Evolutionary conservation across 2,329 filamentous ascomycete genomes (phyloP), one percentile per base, ranked within the genome.

Genomic region (Phaeoacremonium minimum): DNA sequence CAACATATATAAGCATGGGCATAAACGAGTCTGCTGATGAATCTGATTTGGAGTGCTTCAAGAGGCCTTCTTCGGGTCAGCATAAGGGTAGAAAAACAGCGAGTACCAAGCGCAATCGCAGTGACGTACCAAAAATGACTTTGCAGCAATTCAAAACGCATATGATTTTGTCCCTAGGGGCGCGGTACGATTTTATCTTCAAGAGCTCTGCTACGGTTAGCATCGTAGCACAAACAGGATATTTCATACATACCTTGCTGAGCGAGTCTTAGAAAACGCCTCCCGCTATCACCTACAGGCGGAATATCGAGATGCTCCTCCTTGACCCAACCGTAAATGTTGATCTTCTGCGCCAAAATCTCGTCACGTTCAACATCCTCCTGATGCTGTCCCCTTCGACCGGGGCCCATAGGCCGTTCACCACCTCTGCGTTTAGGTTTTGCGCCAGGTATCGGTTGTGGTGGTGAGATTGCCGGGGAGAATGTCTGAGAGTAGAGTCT

Each of bases 111-210:
- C n/a, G n/a, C n/a, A n/a, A 4, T n/a, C 19, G 6, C 17, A 6
- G 7, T 4, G 15, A 50, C 73, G 48, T 61, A 88, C 86, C 93
- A 61, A 98, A 97, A 45, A 98, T 97, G 45, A 98, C 94, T 64
- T 98, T 98, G 77, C 93, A 98, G 66, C 90, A 96, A 63, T 98
- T 98, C 38, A 98, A 67, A 31, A 97, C 88, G 60, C 93, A 98
- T 33, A 98, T 97, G 37, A 98, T 93, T 63, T 98, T 98, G 68
- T 98, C 93, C 50, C 93, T 73, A 4, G 93, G 93, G n/a, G 93
- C 93, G 48, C 94, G 80, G 56, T 98, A 98, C 7, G 87, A 93
- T 54, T 91, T 95, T 54, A 98, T 96, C 60, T 98, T 98, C 26
- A 95, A 66, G 12, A 98, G 71, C 61, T 98, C 93, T 88, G 55